A percentile compares a stretch with the other conserved stretches of the same genome.
These are phyloP conservation scores for Dothistroma pini DNA, from an alignment of 2,329 filamentous ascomycete genomes.

Conservation along the genomic window DNA sequence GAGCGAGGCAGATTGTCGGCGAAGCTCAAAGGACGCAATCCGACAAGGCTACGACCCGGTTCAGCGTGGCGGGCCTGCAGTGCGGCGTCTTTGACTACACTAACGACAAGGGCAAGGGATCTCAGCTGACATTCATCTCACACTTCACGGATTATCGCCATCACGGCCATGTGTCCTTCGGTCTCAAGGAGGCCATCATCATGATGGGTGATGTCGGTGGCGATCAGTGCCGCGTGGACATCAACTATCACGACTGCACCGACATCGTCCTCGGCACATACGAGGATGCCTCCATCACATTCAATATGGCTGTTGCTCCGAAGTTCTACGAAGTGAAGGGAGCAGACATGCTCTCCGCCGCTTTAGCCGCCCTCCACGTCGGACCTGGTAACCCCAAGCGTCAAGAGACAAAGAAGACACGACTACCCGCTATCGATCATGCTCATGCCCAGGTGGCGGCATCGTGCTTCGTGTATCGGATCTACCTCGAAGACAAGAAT, in stretches of 20 bases:
- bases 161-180: conserved; percentile 39
- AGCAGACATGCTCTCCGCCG: conserved; percentile 17
- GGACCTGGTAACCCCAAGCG: not conserved
- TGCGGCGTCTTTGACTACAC: conserved; percentile 47
- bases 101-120: conserved; percentile 20
- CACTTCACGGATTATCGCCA: conserved; percentile 40
- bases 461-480: conserved; percentile 51
- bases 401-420: conserved; percentile 25
- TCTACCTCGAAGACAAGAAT: conserved; percentile 25
- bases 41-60: conserved; percentile 27
- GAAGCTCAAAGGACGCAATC: not conserved
- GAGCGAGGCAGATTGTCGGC: not conserved
- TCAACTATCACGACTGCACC: conserved; percentile 43
- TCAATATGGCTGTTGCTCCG: conserved; percentile 39
- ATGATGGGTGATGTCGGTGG: conserved; percentile 15
- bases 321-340: conserved; percentile 36
- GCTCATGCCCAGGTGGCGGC: conserved; percentile 41
- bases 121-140: conserved; percentile 39
- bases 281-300: conserved; percentile 34
- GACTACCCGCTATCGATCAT: conserved; percentile 38
- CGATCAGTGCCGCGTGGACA: conserved; percentile 37
- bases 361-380: not conserved
- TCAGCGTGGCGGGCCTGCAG: conserved; percentile 35
- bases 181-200: conserved; percentile 26
- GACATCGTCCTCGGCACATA: conserved; percentile 35